A percentile compares a stretch with the other conserved stretches of the same genome.
Conservation (phyloP, 257 asterid species). For the Euphrasia confusa region DNA sequence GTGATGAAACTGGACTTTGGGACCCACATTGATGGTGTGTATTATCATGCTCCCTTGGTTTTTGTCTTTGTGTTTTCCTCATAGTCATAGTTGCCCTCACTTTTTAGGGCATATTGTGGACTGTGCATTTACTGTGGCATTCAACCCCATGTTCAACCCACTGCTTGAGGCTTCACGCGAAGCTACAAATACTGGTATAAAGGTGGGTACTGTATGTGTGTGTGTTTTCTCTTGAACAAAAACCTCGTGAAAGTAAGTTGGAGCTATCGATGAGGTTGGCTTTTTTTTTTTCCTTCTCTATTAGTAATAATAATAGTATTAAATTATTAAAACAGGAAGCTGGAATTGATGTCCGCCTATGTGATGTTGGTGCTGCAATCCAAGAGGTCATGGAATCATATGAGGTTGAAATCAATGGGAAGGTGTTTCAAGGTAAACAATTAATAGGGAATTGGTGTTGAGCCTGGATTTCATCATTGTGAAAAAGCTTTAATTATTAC, state of each 20-base stretch:
- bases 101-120: slow-evolving; percentile 83
- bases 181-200: slow-evolving; percentile 93
- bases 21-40: slow-evolving; percentile 87
- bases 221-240: not conserved
- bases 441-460: not conserved
- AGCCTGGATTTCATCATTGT: slow-evolving; percentile 16
- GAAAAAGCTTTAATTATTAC: not conserved
- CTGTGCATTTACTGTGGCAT: slow-evolving; percentile 94
- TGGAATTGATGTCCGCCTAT: slow-evolving; percentile 92
- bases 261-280: slow-evolving; percentile 21
- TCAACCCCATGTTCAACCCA: slow-evolving; percentile 94
- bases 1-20: slow-evolving; percentile 98
- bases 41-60: slow-evolving; percentile 16
- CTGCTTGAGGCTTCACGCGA: slow-evolving; percentile 96
- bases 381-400: slow-evolving; percentile 99
- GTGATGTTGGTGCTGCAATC: slow-evolving; percentile 98
- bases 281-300: slow-evolving; percentile 31
- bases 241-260: not conserved
- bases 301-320: slow-evolving; percentile 1
- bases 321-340: slow-evolving; percentile 52
- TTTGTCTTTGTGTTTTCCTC: slow-evolving; percentile 15
- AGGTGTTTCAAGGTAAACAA: slow-evolving; percentile 70
- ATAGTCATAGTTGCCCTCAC: not conserved
- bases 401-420: slow-evolving; percentile 96
- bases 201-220: slow-evolving; percentile 74